phyloP scores from a whole-genome alignment of 2,329 filamentous ascomycete species.

The Alternaria rosae region DNA sequence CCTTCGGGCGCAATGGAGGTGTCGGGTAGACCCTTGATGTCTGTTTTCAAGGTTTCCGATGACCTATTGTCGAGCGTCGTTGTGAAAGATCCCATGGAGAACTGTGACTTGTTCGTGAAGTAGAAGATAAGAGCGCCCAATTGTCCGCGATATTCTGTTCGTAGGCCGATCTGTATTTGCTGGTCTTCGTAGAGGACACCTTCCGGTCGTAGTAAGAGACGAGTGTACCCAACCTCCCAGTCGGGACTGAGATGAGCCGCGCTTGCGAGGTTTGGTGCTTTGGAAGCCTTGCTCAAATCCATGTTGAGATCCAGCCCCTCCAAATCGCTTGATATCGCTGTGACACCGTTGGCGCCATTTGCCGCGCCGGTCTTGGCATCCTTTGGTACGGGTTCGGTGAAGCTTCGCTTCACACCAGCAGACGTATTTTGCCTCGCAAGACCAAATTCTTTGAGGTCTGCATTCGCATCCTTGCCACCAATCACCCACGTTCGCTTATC shows the following conservation, averaged over 20 bases:
- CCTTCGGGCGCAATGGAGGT: constrained; percentile 75
- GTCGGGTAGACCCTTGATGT: constrained; percentile 88
- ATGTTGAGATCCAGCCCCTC: constrained; percentile 81
- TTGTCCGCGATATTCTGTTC: constrained; percentile 94
- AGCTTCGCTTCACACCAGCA: constrained; percentile 83
- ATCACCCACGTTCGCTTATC: constrained; percentile 98
- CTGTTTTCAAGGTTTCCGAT: constrained; percentile 76
- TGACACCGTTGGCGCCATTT: constrained; percentile 58
- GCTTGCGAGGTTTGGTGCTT: constrained; percentile 85
- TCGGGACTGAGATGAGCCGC: constrained; percentile 92
- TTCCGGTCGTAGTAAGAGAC: constrained; percentile 78
- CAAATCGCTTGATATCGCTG: constrained; percentile 65
- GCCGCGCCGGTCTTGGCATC: constrained; percentile 35
- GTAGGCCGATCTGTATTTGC: constrained; percentile 89
- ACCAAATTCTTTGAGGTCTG: constrained; percentile 78
- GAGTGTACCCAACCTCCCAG: constrained; percentile 91
- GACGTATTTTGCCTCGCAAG: constrained; percentile 71
- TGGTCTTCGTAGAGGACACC: constrained; percentile 94
- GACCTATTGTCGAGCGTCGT: constrained; percentile 83
- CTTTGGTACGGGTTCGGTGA: constrained; percentile 63
- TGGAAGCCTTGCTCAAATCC: constrained; percentile 64
- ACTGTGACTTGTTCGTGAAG: constrained; percentile 91
- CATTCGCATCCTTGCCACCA: constrained; percentile 93
- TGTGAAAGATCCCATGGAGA: constrained; percentile 87
- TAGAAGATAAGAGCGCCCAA: constrained; percentile 95